Base-by-base conservation (phyloP, 2,329 filamentous ascomycete genomes). In the Amphichorda felina region DNA sequence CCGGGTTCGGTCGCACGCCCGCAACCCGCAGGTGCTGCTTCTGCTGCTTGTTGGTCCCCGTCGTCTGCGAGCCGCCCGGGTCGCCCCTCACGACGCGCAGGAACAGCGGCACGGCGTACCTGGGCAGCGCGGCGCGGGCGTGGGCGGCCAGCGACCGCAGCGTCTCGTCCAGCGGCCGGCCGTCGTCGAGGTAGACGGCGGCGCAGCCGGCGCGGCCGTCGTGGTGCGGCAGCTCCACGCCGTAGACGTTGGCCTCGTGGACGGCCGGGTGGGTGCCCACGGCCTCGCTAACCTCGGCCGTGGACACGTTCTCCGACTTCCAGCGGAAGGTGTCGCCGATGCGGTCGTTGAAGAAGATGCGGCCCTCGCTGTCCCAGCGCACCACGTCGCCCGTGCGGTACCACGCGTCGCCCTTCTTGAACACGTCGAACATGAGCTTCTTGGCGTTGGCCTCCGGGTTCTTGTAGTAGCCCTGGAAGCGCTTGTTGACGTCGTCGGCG, bases 21-120 rank as follows among this genome's bases (percentile, higher is more conserved):
- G 88, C 71, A 2, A 67, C 64, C n/a, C 84, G 66, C 43, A 94
- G 54, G 0, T 63, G 57, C 42, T 81, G 74, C 57, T 94, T 94
- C 59, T 88, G 81, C 61, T 93, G 83, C 66, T 94, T 94, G 49
- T 86, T 82, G 33, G 86, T 94, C 0, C 86, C 85, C 4, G 87
- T 94, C 1, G 75, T 68, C 48, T 81, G 74, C 44, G 74, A 65
- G 2, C 60, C 56, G 29, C 75, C 36, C 3, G 26, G 34, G 5
- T 40, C 33, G 27, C 33, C 68, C 3, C 61, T 58, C 31, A 70
- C 57, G 5, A 87, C 57, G 10, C 87, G 68, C 33, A 94, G 53
- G 57, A 94, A 94, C 1, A 91, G 47, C 0, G 87, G 87, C 4
- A 79, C 70, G 0, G 86, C 85, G 48, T 82, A 93, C 33, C 67